Evolutionary conservation across 106 monocot genomes (phyloP).

Genomic region (Iris macrosiphon): DNA sequence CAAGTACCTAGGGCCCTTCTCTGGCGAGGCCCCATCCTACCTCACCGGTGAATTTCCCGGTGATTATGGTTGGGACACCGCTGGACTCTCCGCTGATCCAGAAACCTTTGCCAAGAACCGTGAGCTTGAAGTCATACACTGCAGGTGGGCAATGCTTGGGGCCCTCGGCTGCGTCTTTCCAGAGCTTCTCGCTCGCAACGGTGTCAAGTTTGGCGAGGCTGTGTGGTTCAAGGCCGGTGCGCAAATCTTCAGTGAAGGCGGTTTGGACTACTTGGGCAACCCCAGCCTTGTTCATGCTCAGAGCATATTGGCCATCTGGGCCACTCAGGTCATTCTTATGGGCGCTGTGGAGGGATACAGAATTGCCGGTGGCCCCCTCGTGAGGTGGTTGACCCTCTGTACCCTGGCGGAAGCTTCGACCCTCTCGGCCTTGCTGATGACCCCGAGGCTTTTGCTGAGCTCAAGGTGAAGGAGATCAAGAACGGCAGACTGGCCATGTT

Average conservation of each 20-base stretch:
- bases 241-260: conserved; percentile 26
- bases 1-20: conserved; percentile 50
- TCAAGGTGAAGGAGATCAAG: conserved; percentile 68
- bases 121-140: conserved; percentile 35
- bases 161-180: conserved; percentile 26
- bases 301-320: conserved; percentile 30
- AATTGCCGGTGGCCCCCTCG: conserved; percentile 38
- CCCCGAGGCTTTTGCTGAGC: conserved; percentile 59
- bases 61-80: conserved; percentile 37
- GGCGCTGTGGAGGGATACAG: conserved; percentile 30
- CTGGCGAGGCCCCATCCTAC: conserved; percentile 46
- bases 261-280: conserved; percentile 26
- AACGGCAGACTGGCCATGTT: conserved; percentile 54
- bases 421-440: conserved; percentile 45
- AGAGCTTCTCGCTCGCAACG: conserved; percentile 27
- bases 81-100: conserved; percentile 29
- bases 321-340: conserved; percentile 24
- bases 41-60: conserved; percentile 62
- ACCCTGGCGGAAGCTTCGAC: conserved; percentile 59
- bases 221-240: conserved; percentile 28
- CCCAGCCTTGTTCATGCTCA: conserved; percentile 24
- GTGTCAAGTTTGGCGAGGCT: conserved; percentile 29
- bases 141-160: conserved; percentile 31
- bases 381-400: conserved; percentile 35
- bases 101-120: conserved; percentile 36